Base-by-base conservation (phyloP, 352 stramenopile species). In the Pythium grandisporangium region DNA sequence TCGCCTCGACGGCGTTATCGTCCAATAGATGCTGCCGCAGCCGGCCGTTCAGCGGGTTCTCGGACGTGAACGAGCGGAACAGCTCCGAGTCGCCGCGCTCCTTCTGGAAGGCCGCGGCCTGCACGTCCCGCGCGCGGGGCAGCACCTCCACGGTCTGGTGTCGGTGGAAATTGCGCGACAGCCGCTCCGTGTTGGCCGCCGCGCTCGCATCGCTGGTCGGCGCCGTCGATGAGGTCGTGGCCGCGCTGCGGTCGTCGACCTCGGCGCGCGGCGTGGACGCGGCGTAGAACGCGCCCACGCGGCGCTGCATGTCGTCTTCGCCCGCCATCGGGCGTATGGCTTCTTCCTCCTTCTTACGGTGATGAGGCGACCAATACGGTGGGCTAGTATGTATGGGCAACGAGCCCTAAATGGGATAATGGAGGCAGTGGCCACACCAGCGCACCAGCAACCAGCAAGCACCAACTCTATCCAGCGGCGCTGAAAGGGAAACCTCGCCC, bases 101-200 rank as follows among this genome's bases (percentile, higher is more conserved):
- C 42, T 68, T 72, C 13, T 61, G 51, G 34, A 84, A 53, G 32
- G 48, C 59, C 22, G 57, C 42, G 14, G 61, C 23, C 10, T 48
- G 38, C 12, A 27, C 32, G 5, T 38, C 39, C 1, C 58, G 54
- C 17, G 57, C 45, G 3, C 69, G 62, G 16, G 70, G 64, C 17
- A 89, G 42, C 36, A 86, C 70, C 14, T 89, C 72, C 7, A 86
- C 70, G 0, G 76, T 89, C 38, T 86, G 76, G 50, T 89, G 70
- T 26, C 76, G 76, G 40, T 79, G 60, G 37, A 88, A 88, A 39
- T 75, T 67, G 30, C 50, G 42, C n/a, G 49, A 24, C 26, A 53
- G 38, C 14, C 47, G 49, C 30, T 53, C 55, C 19, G 17, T 45
- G 23, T 39, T 37, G 37, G 11, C 43, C 17, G 17, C 32, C 23